Evolutionary conservation across 2,329 filamentous ascomycete species (phyloP).

Genomic region (Sphaceloma murrayae): DNA sequence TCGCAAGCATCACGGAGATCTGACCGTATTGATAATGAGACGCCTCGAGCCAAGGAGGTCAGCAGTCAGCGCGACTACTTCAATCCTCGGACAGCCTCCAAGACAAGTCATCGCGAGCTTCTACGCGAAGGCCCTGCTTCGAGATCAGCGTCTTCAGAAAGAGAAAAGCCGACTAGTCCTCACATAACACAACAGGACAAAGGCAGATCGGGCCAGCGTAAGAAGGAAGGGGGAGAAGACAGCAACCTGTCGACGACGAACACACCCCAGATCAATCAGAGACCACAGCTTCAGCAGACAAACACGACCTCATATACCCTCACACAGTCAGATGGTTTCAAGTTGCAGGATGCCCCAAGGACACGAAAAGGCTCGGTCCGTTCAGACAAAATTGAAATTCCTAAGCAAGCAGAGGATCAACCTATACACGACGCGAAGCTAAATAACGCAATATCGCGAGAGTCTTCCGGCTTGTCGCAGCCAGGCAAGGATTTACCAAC

Average conservation of each 20-base stretch:
- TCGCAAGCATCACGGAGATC: constrained; percentile 16
- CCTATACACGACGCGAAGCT: not conserved
- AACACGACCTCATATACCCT: constrained; percentile 24
- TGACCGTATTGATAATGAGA: constrained; percentile 4
- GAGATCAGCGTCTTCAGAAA: constrained; percentile 38
- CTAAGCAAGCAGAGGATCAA: constrained; percentile 1
- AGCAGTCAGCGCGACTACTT: constrained; percentile 37
- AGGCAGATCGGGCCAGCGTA: constrained; percentile 53
- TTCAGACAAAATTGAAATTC: constrained; percentile 7
- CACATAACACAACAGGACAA: constrained; percentile 91
- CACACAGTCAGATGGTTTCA: constrained; percentile 45
- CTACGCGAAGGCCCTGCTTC: constrained; percentile 34
- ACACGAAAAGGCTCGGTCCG: constrained; percentile 40
- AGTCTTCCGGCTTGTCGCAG: constrained; percentile 25
- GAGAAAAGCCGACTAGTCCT: constrained; percentile 47
- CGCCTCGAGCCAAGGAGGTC: constrained; percentile 24
- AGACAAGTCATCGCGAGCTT: constrained; percentile 32
- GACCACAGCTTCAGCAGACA: constrained; percentile 24
- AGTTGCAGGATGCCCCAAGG: constrained; percentile 71
- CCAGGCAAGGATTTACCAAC: constrained; percentile 24
- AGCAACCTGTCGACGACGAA: constrained; percentile 22
- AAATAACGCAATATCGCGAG: not conserved
- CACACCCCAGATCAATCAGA: constrained; percentile 41
- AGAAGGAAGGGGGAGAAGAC: constrained; percentile 23
- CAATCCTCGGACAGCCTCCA: constrained; percentile 27